These are phyloP conservation scores for Colletotrichum musae DNA, from an alignment of 2,329 filamentous ascomycete species.

Conservation along the genomic window DNA sequence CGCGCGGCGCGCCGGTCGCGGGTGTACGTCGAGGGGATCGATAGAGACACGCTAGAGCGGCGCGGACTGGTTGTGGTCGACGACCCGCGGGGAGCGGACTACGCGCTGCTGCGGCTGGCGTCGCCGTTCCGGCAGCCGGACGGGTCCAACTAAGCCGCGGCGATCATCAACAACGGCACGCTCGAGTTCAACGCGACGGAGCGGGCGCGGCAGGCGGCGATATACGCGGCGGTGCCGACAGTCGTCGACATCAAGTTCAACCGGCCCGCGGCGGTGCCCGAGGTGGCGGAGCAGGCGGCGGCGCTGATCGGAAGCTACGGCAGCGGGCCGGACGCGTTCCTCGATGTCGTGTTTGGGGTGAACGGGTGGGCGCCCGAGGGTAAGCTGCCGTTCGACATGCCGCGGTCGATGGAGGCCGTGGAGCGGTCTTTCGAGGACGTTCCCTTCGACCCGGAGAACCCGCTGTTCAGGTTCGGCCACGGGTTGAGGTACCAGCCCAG, in stretches of 20 bases:
- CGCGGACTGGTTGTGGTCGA: neutral
- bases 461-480: slow-evolving; percentile 48
- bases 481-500: slow-evolving; percentile 26
- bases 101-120: neutral
- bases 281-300: slow-evolving; percentile 54
- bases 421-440: slow-evolving; percentile 48
- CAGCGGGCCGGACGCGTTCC: slow-evolving; percentile 55
- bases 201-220: slow-evolving; percentile 46
- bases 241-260: slow-evolving; percentile 60
- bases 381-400: slow-evolving; percentile 61
- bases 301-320: slow-evolving; percentile 58
- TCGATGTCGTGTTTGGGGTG: slow-evolving; percentile 58
- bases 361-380: slow-evolving; percentile 52
- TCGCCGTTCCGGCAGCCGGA: neutral
- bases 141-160: neutral
- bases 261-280: slow-evolving; percentile 56
- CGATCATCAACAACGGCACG: neutral
- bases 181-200: slow-evolving; percentile 44
- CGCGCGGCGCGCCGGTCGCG: neutral
- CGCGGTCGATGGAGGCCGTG: slow-evolving; percentile 59
- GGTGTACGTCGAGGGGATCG: slow-evolving; percentile 6
- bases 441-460: slow-evolving; percentile 45
- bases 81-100: neutral
- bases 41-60: neutral
- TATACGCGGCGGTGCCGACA: slow-evolving; percentile 55